A percentile compares a stretch with the other conserved stretches of the same genome.
Conservation (phyloP, 1,284 basidiomycete species). For the Anthracocystis panici-leucophaei region DNA sequence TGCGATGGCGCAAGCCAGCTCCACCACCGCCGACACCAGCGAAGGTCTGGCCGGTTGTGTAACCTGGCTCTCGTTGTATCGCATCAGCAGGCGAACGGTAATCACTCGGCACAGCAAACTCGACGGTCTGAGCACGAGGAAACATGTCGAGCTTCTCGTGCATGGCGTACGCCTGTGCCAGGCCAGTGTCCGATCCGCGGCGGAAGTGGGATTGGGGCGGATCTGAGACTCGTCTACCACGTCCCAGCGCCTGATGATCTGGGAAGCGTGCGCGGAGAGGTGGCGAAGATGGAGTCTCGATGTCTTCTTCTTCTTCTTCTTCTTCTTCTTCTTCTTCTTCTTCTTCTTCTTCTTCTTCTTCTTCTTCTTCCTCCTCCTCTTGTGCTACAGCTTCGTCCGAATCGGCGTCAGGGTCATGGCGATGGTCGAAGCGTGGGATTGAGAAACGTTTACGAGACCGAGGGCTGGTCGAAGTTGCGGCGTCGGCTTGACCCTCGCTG, state of each 20-base stretch:
- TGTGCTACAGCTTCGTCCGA: constrained; percentile 27
- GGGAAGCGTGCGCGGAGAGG: constrained; percentile 44
- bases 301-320: constrained; percentile 2
- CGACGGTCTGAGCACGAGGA: constrained; percentile 75
- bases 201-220: constrained; percentile 40
- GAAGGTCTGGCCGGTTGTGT: constrained; percentile 22
- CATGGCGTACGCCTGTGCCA: constrained; percentile 12
- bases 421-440: constrained; percentile 36
- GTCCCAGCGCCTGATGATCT: constrained; percentile 14
- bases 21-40: constrained; percentile 6
- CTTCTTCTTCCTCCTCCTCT: constrained; percentile 20
- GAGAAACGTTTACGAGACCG: constrained; percentile 28
- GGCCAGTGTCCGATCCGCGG: constrained; percentile 51
- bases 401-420: constrained; percentile 40
- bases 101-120: constrained; percentile 72
- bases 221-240: constrained; percentile 49
- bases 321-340: constrained; percentile 23
- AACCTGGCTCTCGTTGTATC: constrained; percentile 17
- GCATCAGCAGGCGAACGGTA: constrained; percentile 27
- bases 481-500: not conserved
- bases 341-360: constrained; percentile 21
- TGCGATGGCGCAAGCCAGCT: constrained; percentile 29
- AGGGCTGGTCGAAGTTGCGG: not conserved
- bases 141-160: constrained; percentile 67
- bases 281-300: constrained; percentile 14